phyloP scores from a whole-genome alignment of 768 basidiomycete species.

The Udeniomyces megalosporus region DNA sequence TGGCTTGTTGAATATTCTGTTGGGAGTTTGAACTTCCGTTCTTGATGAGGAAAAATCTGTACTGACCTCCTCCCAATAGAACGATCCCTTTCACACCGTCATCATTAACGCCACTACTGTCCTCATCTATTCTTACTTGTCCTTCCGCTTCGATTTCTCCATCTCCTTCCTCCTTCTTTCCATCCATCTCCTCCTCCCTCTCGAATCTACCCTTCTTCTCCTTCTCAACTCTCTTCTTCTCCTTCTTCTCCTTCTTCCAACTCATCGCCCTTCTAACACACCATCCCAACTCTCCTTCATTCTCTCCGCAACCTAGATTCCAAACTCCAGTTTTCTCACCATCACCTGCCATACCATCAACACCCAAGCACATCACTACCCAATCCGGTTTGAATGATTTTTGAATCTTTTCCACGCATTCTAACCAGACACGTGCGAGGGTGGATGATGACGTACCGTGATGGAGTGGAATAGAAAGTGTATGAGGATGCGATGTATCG shows the following conservation, averaged over 20 bases:
- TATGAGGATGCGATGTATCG: constrained; percentile 43
- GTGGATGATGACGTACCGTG: constrained; percentile 53
- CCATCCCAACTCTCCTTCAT: constrained; percentile 53
- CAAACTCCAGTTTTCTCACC: constrained; percentile 63
- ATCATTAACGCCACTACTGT: too few relatives aligned
- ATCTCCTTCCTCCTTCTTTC: too few relatives aligned
- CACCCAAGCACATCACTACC: constrained; percentile 69
- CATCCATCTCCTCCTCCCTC: too few relatives aligned
- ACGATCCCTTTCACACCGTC: constrained; percentile 38
- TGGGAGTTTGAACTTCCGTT: constrained; percentile 7
- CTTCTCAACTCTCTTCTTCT: too few relatives aligned
- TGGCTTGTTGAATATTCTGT: too few relatives aligned
- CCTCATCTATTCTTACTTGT: too few relatives aligned
- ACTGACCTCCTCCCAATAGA: constrained; percentile 59
- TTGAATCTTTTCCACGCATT: constrained; percentile 43
- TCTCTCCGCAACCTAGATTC: constrained; percentile 45
- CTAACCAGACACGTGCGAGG: constrained; percentile 46
- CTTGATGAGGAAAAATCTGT: neutral
- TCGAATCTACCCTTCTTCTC: too few relatives aligned
- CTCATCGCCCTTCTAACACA: constrained; percentile 38
- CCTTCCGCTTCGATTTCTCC: too few relatives aligned
- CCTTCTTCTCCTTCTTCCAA: constrained; percentile 31
- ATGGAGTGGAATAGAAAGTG: constrained; percentile 60
- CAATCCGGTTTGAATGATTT: constrained; percentile 56
- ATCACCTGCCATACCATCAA: constrained; percentile 51